Evolutionary conservation across 805 yeast species (phyloP).

Genomic region (Metschnikowia aberdeeniae): DNA sequence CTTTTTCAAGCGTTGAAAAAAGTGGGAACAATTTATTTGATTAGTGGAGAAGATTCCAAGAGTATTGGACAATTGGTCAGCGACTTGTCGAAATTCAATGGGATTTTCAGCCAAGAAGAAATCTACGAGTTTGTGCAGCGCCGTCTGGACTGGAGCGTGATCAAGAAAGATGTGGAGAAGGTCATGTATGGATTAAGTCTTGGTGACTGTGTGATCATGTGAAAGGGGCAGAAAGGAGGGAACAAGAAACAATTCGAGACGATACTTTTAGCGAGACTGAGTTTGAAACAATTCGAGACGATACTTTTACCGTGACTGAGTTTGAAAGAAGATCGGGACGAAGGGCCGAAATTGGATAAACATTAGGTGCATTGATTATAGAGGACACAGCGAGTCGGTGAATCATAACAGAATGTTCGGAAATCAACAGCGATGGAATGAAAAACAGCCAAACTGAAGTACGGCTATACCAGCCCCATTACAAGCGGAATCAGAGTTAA

Average conservation of each 20-base stretch:
- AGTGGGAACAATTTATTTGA: conserved; percentile 78
- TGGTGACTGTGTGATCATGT: conserved; percentile 68
- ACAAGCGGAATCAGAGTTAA: too few relatives aligned
- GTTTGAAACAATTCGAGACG: neutral
- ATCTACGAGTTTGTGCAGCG: conserved; percentile 88
- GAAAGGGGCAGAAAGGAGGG: conserved; percentile 3
- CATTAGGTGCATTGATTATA: too few relatives aligned
- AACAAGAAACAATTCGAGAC: neutral
- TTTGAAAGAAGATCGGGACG: neutral
- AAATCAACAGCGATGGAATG: too few relatives aligned
- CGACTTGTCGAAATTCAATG: conserved; percentile 81
- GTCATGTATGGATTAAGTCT: conserved; percentile 90
- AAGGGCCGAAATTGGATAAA: too few relatives aligned
- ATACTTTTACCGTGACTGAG: neutral
- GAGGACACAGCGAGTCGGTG: too few relatives aligned
- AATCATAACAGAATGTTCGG: too few relatives aligned
- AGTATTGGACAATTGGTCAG: conserved; percentile 80
- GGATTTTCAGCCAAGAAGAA: conserved; percentile 88
- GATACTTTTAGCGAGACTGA: neutral
- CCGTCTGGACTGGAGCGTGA: conserved; percentile 78
- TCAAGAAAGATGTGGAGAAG: conserved; percentile 79
- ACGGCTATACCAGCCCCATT: too few relatives aligned
- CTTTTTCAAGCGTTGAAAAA: conserved; percentile 76
- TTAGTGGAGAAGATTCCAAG: conserved; percentile 67
- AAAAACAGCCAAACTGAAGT: too few relatives aligned